phyloP scores from a whole-genome alignment of 805 yeast species.

The Saturnispora quitensis region DNA sequence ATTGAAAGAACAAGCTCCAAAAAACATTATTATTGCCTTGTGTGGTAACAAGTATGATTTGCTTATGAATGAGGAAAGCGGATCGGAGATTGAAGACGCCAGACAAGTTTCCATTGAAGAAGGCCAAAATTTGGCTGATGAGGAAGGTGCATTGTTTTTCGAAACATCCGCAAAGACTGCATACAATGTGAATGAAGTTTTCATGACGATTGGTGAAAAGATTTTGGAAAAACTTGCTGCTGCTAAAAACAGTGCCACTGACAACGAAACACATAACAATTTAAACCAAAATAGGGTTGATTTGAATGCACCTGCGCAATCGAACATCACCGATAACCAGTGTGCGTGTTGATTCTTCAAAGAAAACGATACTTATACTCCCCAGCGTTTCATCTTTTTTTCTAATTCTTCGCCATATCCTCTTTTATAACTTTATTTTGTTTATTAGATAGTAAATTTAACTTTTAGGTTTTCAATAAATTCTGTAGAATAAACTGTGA shows the following conservation, averaged over 20 bases:
- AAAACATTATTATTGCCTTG: conserved; percentile 82
- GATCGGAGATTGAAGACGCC: conserved; percentile 40
- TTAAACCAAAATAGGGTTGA: conserved; percentile 25
- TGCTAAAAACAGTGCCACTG: conserved; percentile 1
- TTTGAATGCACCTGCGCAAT: conserved; percentile 26
- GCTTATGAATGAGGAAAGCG: conserved; percentile 41
- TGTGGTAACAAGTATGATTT: conserved; percentile 91
- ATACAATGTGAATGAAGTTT: conserved; percentile 82
- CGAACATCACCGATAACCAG: conserved; percentile 14
- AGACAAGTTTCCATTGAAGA: conserved; percentile 81
- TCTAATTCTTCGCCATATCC: neutral
- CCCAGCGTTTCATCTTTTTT: neutral
- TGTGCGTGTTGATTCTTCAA: conserved; percentile 27
- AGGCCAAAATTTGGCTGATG: conserved; percentile 80
- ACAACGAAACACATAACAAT: neutral
- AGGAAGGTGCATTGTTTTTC: conserved; percentile 81
- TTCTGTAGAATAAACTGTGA: neutral
- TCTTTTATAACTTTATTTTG: neutral
- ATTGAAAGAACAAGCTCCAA: conserved; percentile 89
- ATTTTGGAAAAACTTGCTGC: conserved; percentile 44
- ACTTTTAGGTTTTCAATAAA: neutral
- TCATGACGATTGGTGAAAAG: conserved; percentile 79
- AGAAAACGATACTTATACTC: neutral
- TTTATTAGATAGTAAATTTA: neutral
- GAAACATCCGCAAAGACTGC: conserved; percentile 94